phyloP scores from a whole-genome alignment of 176 grass and related monocot genomes.

The Bonia amplexicaulis region DNA sequence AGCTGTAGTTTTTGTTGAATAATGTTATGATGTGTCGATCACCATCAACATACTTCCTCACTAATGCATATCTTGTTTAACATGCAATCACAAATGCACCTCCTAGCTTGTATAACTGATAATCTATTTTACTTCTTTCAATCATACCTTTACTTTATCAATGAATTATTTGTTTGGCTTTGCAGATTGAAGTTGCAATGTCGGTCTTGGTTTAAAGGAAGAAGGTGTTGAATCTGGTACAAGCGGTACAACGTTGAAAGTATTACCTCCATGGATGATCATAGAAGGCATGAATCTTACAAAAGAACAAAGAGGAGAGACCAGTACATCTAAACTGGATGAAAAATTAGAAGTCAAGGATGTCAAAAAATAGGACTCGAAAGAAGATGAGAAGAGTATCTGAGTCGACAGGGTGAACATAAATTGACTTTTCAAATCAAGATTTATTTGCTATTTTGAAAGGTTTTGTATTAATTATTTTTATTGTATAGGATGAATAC shows the following conservation, averaged over 20 bases:
- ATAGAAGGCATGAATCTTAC: constrained; percentile 95
- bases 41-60: background rate
- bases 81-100: too few relatives aligned
- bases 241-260: constrained; percentile 45
- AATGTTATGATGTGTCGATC: background rate
- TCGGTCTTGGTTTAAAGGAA: constrained; percentile 54
- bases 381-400: constrained; percentile 57
- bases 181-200: constrained; percentile 76
- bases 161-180: constrained; percentile 1
- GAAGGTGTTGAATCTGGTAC: constrained; percentile 60
- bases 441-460: constrained; percentile 7
- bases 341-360: constrained; percentile 43
- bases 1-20: background rate
- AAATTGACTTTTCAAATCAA: background rate
- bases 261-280: constrained; percentile 97
- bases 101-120: too few relatives aligned
- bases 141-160: too few relatives aligned
- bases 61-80: background rate
- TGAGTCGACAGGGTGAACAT: background rate
- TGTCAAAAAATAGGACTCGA: constrained; percentile 64
- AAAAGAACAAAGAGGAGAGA: constrained; percentile 88
- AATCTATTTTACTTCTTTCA: too few relatives aligned
- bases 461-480: background rate
- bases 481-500: constrained; percentile 72
- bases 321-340: constrained; percentile 28